Conservation (phyloP, 768 basidiomycete species). For the Hygrocybe punicea region DNA sequence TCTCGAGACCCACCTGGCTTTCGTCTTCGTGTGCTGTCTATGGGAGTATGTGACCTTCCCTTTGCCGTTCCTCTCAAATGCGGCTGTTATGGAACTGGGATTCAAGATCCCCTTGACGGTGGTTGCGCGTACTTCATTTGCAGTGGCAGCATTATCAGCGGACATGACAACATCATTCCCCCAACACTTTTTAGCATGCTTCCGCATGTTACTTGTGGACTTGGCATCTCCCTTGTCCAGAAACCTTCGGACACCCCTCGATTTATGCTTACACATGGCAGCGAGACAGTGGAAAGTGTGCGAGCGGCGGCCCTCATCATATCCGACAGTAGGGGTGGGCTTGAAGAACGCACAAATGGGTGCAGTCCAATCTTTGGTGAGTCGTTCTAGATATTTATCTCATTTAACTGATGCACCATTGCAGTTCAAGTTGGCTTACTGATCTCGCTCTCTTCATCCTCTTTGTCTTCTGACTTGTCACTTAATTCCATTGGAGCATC, state of each 20-base stretch:
- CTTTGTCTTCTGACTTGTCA: no score
- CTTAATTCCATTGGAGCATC: no score
- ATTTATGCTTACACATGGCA: conserved; percentile 16
- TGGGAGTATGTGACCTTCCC: conserved; percentile 31
- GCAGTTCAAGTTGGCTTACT: no score
- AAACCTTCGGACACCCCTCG: conserved; percentile 16
- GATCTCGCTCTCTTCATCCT: no score
- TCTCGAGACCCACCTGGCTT: conserved; percentile 19
- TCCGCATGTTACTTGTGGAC: conserved; percentile 30
- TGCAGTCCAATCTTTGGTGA: conserved; percentile 30
- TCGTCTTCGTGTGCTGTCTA: conserved; percentile 21
- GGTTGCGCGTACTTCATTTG: conserved; percentile 4
- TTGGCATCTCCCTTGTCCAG: conserved; percentile 16
- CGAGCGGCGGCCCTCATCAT: conserved; percentile 16
- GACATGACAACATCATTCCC: conserved; percentile 21
- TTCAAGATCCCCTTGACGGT: conserved; percentile 6
- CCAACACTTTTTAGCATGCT: conserved; percentile 36
- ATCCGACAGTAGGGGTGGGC: conserved; percentile 16
- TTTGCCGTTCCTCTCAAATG: conserved; percentile 30
- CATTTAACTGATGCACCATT: no score
- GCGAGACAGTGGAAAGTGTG: conserved; percentile 32
- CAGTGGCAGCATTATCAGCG: conserved; percentile 6
- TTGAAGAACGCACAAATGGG: conserved; percentile 38
- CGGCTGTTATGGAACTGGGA: conserved; percentile 23
- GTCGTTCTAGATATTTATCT: conserved; percentile 9